Percentiles rank a stretch among this genome's conserved stretches.
phyloP scores from a whole-genome alignment of 2,329 filamentous ascomycete species.

The Thermomyces lanuginosus region DNA sequence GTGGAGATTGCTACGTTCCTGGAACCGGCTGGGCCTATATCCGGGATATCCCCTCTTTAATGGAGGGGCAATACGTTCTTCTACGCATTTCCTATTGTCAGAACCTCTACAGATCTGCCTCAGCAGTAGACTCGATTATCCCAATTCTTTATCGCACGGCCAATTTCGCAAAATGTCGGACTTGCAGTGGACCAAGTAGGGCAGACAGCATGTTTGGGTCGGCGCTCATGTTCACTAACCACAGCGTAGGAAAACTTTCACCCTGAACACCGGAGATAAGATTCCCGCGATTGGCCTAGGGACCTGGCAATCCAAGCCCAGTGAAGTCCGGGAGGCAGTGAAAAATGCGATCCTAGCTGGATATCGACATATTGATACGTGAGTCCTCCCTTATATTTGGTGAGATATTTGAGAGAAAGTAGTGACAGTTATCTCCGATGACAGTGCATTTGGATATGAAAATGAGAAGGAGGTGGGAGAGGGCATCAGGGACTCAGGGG shows the following conservation, averaged over 20 bases:
- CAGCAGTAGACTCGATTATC: too few species aligned
- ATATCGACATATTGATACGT: slow-evolving; percentile 41
- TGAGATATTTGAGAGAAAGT: not conserved
- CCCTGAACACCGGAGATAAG: slow-evolving; percentile 34
- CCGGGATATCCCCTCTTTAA: too few species aligned
- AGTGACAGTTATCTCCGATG: not conserved
- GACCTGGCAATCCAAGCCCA: slow-evolving; percentile 40
- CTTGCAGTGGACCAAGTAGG: slow-evolving; percentile 16
- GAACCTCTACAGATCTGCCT: too few species aligned
- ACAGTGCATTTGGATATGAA: slow-evolving; percentile 34
- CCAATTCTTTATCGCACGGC: too few species aligned
- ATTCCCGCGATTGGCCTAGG: slow-evolving; percentile 37
- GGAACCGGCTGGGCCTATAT: too few species aligned
- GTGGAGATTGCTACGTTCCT: too few species aligned
- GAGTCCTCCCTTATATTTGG: slow-evolving; percentile 11
- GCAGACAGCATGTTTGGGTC: not conserved
- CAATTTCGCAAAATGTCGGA: slow-evolving; percentile 13
- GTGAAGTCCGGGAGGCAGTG: slow-evolving; percentile 35
- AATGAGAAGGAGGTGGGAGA: slow-evolving; percentile 53
- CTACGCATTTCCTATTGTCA: too few species aligned
- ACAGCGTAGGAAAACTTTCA: slow-evolving; percentile 21
- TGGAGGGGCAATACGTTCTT: too few species aligned
- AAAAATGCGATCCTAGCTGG: slow-evolving; percentile 33
- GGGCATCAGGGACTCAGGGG: slow-evolving; percentile 48
- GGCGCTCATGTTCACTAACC: not conserved